These are phyloP conservation scores for Mucor mucedo DNA, from an alignment of 371 early-diverging fungal genomes.

Conservation along the genomic window DNA sequence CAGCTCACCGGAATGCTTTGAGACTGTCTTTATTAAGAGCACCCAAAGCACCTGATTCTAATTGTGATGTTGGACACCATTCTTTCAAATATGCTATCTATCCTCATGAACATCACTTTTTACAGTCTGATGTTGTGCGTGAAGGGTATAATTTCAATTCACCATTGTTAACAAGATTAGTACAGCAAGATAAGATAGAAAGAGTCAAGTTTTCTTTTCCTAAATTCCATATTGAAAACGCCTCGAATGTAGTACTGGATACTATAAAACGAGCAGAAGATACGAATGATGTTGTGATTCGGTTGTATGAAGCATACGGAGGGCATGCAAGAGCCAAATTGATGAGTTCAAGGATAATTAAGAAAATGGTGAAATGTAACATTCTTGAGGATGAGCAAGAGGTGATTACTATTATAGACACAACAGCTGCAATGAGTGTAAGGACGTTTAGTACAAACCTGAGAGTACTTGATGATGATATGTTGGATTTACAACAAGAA, in stretches of 20 bases:
- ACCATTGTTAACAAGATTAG: conserved; percentile 64
- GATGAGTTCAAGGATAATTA: conserved; percentile 52
- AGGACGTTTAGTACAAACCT: conserved; percentile 47
- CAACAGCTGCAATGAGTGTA: conserved; percentile 18
- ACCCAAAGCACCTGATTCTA: conserved; percentile 67
- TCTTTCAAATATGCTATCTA: conserved; percentile 86
- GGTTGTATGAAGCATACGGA: conserved; percentile 89
- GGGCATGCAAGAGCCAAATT: conserved; percentile 73
- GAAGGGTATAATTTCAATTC: conserved; percentile 88
- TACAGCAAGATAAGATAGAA: conserved; percentile 14
- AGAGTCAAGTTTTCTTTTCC: conserved; percentile 29
- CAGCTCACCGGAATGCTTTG: conserved; percentile 80
- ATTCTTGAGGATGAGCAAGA: conserved; percentile 75
- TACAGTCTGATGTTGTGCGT: conserved; percentile 79
- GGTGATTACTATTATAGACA: conserved; percentile 25
- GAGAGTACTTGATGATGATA: conserved; percentile 45
- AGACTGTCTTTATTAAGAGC: conserved; percentile 83
- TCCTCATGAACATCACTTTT: conserved; percentile 85
- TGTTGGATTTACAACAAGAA: conserved; percentile 41
- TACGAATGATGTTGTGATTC: conserved; percentile 67
- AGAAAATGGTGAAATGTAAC: conserved; percentile 68
- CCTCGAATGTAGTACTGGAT: conserved; percentile 83
- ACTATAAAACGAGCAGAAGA: conserved; percentile 87
- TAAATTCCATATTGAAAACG: conserved; percentile 63
- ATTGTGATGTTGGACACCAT: conserved; percentile 66